Evolutionary conservation across 2,329 filamentous ascomycete genomes (phyloP).

Genomic region (Colletotrichum graminicola): DNA sequence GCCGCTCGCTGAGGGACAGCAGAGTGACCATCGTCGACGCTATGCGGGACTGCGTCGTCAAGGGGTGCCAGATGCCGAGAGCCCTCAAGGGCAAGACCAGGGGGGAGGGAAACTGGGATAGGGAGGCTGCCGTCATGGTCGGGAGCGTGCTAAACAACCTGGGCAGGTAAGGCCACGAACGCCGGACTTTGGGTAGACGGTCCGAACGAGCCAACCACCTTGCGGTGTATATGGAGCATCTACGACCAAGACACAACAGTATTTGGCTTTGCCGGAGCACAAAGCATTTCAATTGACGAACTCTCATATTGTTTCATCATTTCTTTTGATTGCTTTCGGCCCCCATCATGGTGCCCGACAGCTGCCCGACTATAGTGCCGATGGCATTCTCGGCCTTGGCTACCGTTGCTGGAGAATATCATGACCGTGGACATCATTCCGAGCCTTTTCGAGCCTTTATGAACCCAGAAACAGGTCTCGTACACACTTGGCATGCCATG

Average conservation of each 20-base stretch:
- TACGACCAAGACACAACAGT: neutral
- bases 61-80: slow-evolving; percentile 77
- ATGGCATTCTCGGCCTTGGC: neutral
- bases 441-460: neutral
- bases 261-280: neutral
- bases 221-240: neutral
- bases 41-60: slow-evolving; percentile 84
- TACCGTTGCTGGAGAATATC: neutral
- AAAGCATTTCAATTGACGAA: neutral
- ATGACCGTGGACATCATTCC: neutral
- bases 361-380: no score
- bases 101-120: slow-evolving; percentile 76
- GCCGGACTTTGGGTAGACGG: neutral
- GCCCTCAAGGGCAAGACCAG: slow-evolving; percentile 62
- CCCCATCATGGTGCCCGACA: neutral
- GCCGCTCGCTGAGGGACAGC: slow-evolving; percentile 83
- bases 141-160: slow-evolving; percentile 78
- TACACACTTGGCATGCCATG: neutral
- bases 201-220: neutral
- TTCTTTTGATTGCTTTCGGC: neutral
- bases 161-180: slow-evolving; percentile 52
- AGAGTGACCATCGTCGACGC: slow-evolving; percentile 80
- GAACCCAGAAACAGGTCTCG: no score
- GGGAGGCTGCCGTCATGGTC: slow-evolving; percentile 95
- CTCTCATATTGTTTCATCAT: neutral